Evolutionary conservation across 2,329 filamentous ascomycete genomes (phyloP), one percentile per base, ranked within the genome.

Genomic region (Rutstroemia sp.): DNA sequence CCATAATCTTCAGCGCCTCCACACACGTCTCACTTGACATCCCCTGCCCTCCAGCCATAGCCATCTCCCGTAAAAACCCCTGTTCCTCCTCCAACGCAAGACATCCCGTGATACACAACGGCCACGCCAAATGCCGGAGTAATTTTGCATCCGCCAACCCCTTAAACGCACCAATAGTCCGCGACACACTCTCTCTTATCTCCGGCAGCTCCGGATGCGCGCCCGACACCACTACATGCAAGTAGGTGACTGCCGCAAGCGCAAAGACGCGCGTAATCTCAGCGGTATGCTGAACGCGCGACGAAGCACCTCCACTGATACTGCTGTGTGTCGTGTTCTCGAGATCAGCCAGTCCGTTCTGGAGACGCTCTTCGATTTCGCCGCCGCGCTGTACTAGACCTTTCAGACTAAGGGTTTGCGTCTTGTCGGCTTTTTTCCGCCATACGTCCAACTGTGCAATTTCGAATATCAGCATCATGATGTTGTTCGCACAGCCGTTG

Each of bases 161-260:
- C 44, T 52, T n/a, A 39, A 66, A 48, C 2, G 56, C 44, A n/a
- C 51, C 57, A 23, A 55, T 55, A 4, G 57, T 56, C 25, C 42
- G 34, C 14, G 47, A 56, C 12, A 51, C 73, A 2, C 74, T 57
- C 4, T 55, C 30, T 16, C 34, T 51, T 14, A 63, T 57, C 47
- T 62, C 61, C 27, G 60, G 56, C 27, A 58, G 54, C n/a, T 63
- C 52, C 10, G 60, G 60, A 46, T 60, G 27, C 12, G 60, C 55
- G 21, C 61, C 61, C 3, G 60, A 63, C 53, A 62, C 45, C 44
- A 61, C 57, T 39, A 62, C 57, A 47, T 61, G 45, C 14, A 63
- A 58, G 44, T 63, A 63, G 17, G 54, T 54, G 9, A 58, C 42
- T 30, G 60, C 54, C 12, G 61, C 53, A 46, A 56, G 51, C 40